Base-by-base conservation (phyloP, 805 yeast genomes). In the Wickerhamiella spandovensis region DNA sequence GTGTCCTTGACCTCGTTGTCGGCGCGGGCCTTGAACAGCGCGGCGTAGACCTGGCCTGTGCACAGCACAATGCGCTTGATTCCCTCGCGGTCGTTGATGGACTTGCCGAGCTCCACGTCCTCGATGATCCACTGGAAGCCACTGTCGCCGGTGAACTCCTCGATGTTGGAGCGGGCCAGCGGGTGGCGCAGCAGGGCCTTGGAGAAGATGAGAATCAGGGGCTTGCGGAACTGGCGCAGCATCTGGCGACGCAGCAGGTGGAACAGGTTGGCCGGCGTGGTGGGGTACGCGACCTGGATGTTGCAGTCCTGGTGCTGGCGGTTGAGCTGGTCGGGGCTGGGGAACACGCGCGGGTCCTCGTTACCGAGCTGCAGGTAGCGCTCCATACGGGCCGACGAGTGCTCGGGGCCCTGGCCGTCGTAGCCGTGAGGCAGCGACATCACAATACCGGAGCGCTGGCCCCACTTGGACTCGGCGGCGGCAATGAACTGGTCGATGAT, bases 361-460 rank as follows among this genome's bases (percentile, higher is more conserved):
- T 89, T 89, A 65, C 95, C 83, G 65, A 92, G 72, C 74, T 86
- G 95, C 70, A 92, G 76, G 73, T 88, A 92, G 75, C 99, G 82
- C 75, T 92, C 99, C 50, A 92, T 71, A 77, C 97, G 83, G 63
- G 95, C 97, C 51, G 95, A 85, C 24, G 98, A 92, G 72, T 92
- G 99, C 75, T 92, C 99, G 58, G 99, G 97, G 64, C 99, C 99
- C 75, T 92, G 98, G 59, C 99, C 99, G 68, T 92, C 99, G 69
- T 89, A 92, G 73, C 99, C 99, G 68, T 92, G 99, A 52, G 99
- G 99, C 70, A 92, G 77, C 3, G 97, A 86, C 60, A 92, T 72
- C 38, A 92, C 95, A 53, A 92, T 67, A 67, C 99, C 99, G 13
- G 96, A 86, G 72, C 99, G 84, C 77, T 92, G 98, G 68, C 86